phyloP scores from a whole-genome alignment of 169 alveolate species.

The Cyclospora cayetanensis region DNA sequence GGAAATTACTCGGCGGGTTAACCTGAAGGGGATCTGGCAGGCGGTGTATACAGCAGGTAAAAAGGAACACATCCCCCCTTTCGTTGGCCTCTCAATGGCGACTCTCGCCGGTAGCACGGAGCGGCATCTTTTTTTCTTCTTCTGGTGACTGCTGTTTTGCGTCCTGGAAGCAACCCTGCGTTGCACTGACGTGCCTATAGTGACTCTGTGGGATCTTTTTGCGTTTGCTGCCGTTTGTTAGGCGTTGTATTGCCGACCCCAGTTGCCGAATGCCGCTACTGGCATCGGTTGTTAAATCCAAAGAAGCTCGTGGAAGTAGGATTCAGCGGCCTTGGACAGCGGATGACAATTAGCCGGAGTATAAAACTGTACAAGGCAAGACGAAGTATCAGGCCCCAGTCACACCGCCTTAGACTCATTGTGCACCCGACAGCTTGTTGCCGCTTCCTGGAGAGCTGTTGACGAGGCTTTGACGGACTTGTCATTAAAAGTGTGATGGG shows the following conservation, averaged over 20 bases:
- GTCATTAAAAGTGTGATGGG: too few species aligned
- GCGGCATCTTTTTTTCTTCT: background rate
- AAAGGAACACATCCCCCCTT: background rate
- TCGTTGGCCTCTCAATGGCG: background rate
- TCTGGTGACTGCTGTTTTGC: background rate
- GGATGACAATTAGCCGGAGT: conserved; percentile 92
- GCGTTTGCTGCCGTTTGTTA: conserved; percentile 78
- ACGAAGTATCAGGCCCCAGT: too few species aligned
- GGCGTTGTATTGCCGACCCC: conserved; percentile 97
- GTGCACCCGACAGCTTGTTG: too few species aligned
- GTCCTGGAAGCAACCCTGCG: background rate
- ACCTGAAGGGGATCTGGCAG: conserved; percentile 95
- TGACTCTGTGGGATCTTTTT: background rate
- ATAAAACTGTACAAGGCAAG: conserved; percentile 87
- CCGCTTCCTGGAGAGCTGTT: too few species aligned
- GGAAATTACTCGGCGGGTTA: conserved; percentile 98
- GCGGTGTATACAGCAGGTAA: conserved; percentile 86
- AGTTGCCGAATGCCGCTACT: conserved; percentile 90
- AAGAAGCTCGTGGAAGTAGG: conserved; percentile 83
- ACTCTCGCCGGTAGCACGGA: background rate
- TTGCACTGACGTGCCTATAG: background rate
- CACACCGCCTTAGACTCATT: background rate
- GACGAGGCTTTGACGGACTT: too few species aligned
- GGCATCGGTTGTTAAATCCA: conserved; percentile 86
- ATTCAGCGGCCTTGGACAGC: conserved; percentile 83